Conservation (phyloP, 208 protist species). For the Angomonas ambiguus region DNA sequence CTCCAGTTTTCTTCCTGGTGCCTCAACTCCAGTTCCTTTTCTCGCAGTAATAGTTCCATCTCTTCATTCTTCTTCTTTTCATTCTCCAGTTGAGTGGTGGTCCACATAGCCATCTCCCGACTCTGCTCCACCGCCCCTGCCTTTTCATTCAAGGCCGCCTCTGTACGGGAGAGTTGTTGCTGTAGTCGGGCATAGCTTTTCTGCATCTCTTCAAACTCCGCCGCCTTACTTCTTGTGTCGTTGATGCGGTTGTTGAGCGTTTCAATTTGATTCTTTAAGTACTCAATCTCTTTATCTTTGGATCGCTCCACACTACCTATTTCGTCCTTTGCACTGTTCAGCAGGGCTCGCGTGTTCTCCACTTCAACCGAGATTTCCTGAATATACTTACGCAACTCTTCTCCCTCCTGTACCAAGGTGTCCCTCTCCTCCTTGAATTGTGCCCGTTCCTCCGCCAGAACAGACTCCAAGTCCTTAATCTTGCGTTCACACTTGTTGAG, state of each 20-base stretch:
- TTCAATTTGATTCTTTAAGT: constrained; percentile 52
- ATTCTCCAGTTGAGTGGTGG: constrained; percentile 71
- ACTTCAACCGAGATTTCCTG: constrained; percentile 83
- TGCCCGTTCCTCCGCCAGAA: constrained; percentile 71
- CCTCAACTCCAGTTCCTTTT: constrained; percentile 78
- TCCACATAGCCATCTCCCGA: constrained; percentile 87
- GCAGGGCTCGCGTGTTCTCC: constrained; percentile 63
- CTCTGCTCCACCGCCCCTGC: constrained; percentile 74
- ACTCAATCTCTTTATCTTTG: constrained; percentile 79
- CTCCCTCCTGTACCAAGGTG: constrained; percentile 59
- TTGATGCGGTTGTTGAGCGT: constrained; percentile 54
- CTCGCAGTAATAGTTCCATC: constrained; percentile 60
- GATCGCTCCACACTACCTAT: constrained; percentile 49
- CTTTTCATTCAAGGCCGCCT: constrained; percentile 68
- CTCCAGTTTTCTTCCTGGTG: constrained; percentile 67
- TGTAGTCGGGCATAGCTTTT: constrained; percentile 80
- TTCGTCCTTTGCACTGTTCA: constrained; percentile 47
- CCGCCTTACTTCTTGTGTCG: constrained; percentile 53
- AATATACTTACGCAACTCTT: constrained; percentile 67
- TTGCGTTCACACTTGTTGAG: constrained; percentile 84
- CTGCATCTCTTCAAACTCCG: constrained; percentile 70
- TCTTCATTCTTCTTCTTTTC: constrained; percentile 86
- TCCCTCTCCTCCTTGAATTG: constrained; percentile 72
- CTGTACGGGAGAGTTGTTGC: constrained; percentile 70
- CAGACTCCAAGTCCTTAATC: constrained; percentile 71